Evolutionary conservation across 2,329 filamentous ascomycete species (phyloP).

Genomic region (Pleurostoma richardsiae): DNA sequence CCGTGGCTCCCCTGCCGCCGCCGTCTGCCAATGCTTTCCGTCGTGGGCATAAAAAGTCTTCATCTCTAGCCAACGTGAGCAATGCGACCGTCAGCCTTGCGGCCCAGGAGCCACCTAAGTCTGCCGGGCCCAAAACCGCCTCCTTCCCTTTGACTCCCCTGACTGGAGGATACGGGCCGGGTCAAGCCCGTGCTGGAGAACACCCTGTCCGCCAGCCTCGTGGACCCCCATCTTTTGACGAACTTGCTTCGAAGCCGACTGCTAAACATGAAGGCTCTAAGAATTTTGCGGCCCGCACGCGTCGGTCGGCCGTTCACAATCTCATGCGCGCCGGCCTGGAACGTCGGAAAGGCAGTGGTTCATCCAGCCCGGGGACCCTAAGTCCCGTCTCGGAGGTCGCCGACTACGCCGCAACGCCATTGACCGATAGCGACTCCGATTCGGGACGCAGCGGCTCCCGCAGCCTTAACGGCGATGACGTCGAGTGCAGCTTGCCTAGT

Average conservation of each 20-base stretch:
- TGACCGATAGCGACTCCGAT: conserved; percentile 71
- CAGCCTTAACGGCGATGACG: conserved; percentile 69
- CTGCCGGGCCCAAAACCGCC: conserved; percentile 70
- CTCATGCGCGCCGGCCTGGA: conserved; percentile 85
- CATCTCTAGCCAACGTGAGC: conserved; percentile 62
- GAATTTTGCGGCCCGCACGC: conserved; percentile 92
- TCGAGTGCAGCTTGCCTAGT: conserved; percentile 63
- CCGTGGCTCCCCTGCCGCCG: conserved; percentile 66
- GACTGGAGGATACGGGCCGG: conserved; percentile 85
- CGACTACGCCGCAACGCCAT: conserved; percentile 60
- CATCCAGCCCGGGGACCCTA: conserved; percentile 70
- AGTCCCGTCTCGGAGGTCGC: conserved; percentile 83
- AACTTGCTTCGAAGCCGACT: conserved; percentile 84
- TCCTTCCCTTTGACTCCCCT: conserved; percentile 75
- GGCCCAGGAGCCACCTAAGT: conserved; percentile 44
- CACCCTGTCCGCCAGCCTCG: conserved; percentile 91
- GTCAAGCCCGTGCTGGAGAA: conserved; percentile 87
- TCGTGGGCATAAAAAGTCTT: conserved; percentile 86
- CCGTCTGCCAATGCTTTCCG: conserved; percentile 90
- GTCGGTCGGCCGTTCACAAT: conserved; percentile 86
- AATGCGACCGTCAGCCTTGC: conserved; percentile 40
- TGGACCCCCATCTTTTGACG: conserved; percentile 85
- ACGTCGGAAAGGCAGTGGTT: conserved; percentile 72
- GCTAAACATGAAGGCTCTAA: conserved; percentile 93
- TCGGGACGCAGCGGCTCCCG: conserved; percentile 69